Base-by-base conservation (phyloP, 352 stramenopile genomes). In the Pythium phragmiticola region DNA sequence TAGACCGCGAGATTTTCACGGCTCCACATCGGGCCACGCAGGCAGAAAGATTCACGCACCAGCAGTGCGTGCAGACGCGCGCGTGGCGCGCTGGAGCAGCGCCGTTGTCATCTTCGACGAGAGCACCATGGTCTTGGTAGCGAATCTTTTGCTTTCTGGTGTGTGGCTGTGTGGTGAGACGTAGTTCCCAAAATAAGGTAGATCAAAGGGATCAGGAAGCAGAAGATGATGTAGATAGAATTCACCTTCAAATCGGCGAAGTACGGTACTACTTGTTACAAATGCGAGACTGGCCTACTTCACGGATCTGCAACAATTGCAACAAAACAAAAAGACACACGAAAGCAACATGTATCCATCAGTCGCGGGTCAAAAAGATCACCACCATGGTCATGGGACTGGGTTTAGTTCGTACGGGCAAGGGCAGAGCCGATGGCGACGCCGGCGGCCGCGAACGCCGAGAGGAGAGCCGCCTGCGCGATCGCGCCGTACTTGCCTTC, bases 221-320 rank as follows among this genome's bases (percentile, higher is more conserved):
- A 30, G 4, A 30, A 30, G 26, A 30, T 30, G 26, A 30, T 5
- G 5, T 16, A 1, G 34, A 33, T 7, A 12, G 21, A 55, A 41
- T 12, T 5, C 30, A 7, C 1, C 28, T 65, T 69, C 48, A 60
- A 69, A 49, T 69, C 21, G 57, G 57, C 50, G 33, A 28, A 8
- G 34, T 70, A 70, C 63, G 57, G 63, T 70, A 70, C 63, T 65
- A 65, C 56, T 57, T 65, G 54, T 52, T 43, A 69, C 63, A 70
- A 70, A 60, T 42, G n/a, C 41, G 7, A 28, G 26, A 30, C 21
- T 48, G 34, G 41, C 8, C 4, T 1, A 5, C 16, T 14, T 63
- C 26, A 68, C 21, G 62, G 62, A 58, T 60, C 63, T 65, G 57
- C 41, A 65, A 60, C 56, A 70, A 62, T 39, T 46, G 49, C 4